Percentiles rank a stretch among this genome's conserved stretches.
Conservation (phyloP, 2,329 filamentous ascomycete genomes). For the Trichoderma harzianum region DNA sequence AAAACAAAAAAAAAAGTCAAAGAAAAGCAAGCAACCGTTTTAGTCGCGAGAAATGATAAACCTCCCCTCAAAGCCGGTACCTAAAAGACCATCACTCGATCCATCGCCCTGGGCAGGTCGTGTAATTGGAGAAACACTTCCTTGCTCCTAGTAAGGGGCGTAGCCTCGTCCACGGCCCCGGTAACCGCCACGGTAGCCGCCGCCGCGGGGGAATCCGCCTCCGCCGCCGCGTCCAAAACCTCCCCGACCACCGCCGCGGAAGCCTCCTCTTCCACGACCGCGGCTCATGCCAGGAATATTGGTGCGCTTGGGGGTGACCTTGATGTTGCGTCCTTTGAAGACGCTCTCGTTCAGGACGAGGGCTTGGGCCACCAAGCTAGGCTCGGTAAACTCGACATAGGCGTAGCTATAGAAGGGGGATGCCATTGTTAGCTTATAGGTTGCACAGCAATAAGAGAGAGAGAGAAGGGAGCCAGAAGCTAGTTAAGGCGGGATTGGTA, state of each 20-base stretch:
- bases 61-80: not conserved
- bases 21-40: not conserved
- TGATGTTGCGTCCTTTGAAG: slow-evolving; percentile 91
- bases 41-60: slow-evolving; percentile 14
- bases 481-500: not conserved
- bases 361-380: slow-evolving; percentile 86
- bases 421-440: not conserved
- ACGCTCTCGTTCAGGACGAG: slow-evolving; percentile 94
- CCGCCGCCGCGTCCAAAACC: slow-evolving; percentile 54
- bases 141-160: slow-evolving; percentile 58
- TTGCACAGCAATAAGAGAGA: not conserved
- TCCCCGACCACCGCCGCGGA: slow-evolving; percentile 40
- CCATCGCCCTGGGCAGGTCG: slow-evolving; percentile 22
- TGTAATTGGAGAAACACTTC: slow-evolving; percentile 26
- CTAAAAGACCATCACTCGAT: slow-evolving; percentile 15
- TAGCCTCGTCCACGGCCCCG: slow-evolving; percentile 63
- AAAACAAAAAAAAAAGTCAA: not conserved
- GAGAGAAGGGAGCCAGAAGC: not conserved
- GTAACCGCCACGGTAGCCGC: slow-evolving; percentile 65
- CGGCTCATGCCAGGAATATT: slow-evolving; percentile 94
- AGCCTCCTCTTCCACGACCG: slow-evolving; percentile 62
- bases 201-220: slow-evolving; percentile 41
- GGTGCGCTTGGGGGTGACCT: slow-evolving; percentile 92
- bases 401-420: slow-evolving; percentile 66
- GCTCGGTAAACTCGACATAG: slow-evolving; percentile 97